A percentile compares a stretch with the other conserved stretches of the same genome.
These are phyloP conservation scores for Medicago truncatula DNA, from an alignment of 306 rosid species.

Conservation along the genomic window MtrunA17r5.0-ANR NC_053049.1:38035001-38035500, in stretches of 20 bases:
- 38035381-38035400: too few relatives aligned
- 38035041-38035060: slow-evolving; percentile 73
- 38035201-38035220: too few relatives aligned
- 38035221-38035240: too few relatives aligned
- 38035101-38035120: neutral
- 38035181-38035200: too few relatives aligned
- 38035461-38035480: neutral
- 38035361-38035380: too few relatives aligned
- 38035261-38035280: neutral
- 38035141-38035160: too few relatives aligned
- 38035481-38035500: neutral
- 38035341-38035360: too few relatives aligned
- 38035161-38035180: too few relatives aligned
- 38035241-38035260: too few relatives aligned
- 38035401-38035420: too few relatives aligned
- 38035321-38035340: neutral
- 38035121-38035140: neutral
- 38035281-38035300: neutral
- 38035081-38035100: neutral
- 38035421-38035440: too few relatives aligned
- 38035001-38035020: slow-evolving; percentile 74
- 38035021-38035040: slow-evolving; percentile 82
- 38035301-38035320: neutral
- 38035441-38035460: too few relatives aligned
- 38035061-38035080: slow-evolving; percentile 43